Evolutionary conservation across 73 alveolate species (phyloP), one percentile per base, ranked within the genome.

Genomic region (Diophrys sp.): DNA sequence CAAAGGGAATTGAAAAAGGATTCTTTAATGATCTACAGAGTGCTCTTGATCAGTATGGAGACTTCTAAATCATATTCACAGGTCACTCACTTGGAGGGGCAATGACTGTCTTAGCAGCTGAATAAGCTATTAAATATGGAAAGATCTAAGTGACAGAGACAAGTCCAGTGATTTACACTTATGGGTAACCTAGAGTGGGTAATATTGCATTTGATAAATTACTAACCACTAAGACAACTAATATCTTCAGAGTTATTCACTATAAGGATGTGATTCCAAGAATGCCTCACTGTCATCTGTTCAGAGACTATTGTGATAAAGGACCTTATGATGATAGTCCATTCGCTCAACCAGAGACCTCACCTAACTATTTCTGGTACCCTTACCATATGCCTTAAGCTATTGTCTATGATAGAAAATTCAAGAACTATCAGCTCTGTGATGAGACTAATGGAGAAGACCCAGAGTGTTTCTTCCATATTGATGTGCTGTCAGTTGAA

Each of bases 41-140:
- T 44, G 62, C 62, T 18, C 56, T 73, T 1, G 8, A 33, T 1
- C 71, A 23, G 24, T 44, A n/a, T 55, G 24, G 30, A 24, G 72
- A 26, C 29, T 73, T 31, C 29, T 29, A 54, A 11, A 18, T 73
- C 8, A 54, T 54, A 2, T 73, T 73, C 31, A 73, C 81, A 24
- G 81, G 81, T 0, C 81, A 73, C 55, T 73, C 81, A 27, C 54
- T 73, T 11, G 81, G 81, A 73, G 81, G 81, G 53, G 81, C 81
- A 0, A 1, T 73, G 14, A 44, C 81, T 14, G 33, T 73, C 26
- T 72, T 31, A 31, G 81, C 73, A 14, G 71, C 44, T 23, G 71
- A 62, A 5, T 71, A 73, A 23, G 72, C 72, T 8, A 24, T 73
- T 8, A 26, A 73, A 23, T 44, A 67, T 27, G 31, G 31, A 23